Base-by-base conservation (phyloP, 805 yeast genomes). In the Tetrapisispora fleetii region DNA sequence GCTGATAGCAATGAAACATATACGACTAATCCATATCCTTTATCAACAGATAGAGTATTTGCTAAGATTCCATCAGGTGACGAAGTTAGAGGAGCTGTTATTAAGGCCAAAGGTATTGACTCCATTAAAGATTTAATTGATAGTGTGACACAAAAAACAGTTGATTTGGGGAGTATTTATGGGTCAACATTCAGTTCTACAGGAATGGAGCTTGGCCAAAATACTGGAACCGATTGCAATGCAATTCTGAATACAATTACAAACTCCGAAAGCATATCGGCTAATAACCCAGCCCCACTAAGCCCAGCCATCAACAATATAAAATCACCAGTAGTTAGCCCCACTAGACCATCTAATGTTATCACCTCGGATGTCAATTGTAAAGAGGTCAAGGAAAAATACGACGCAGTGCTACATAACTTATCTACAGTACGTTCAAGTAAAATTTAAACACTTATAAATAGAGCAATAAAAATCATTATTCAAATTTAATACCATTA, bases 51-150 rank as follows among this genome's bases (percentile, higher is more conserved):
- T 18, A 46, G 44, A 40, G 40, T 40, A 22, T 46, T 46, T 27
- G 33, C 48, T n/a, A 46, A 46, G 40, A 40, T 46, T 35, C 48
- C 48, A 11, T 65, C 77, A 3, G 79, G 78, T 56, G 68, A 72
- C 5, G 77, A 74, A 50, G 53, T 75, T 19, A 64, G 78, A 47
- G 72, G 71, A 33, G 77, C 77, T 0, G 82, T 85, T 27, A 80
- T 84, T 47, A 78, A 79, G 50, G 88, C 89, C 3, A 83, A 83
- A 57, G 91, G 91, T 53, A 79, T 83, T 47, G 81, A 81, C 51
- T 76, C 83, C 24, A 83, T 83, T 10, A 73, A 75, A 19, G 86
- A 83, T 49, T 71, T 84, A 55, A 83, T 84, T 54, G 76, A 74
- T 43, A 82, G 78, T 54, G 84, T 84, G 47, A 78, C 77, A 56